These are phyloP conservation scores for Puccinia polysora DNA, from an alignment of 1,284 basidiomycete species.

Conservation along the genomic window DNA sequence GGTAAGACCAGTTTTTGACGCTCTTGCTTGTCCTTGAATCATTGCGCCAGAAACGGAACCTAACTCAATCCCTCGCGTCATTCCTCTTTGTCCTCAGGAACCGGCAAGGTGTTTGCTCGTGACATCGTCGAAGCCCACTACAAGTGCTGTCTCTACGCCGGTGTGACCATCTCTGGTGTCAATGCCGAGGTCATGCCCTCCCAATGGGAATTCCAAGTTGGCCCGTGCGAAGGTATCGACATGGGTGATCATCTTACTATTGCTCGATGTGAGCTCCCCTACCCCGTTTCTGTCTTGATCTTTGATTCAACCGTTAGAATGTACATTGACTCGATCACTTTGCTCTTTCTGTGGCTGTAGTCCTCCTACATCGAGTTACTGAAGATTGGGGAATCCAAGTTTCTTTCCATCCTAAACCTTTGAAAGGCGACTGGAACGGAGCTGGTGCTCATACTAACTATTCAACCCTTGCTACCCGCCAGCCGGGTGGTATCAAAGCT, in stretches of 20 bases:
- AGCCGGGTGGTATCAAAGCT: slow-evolving; percentile 83
- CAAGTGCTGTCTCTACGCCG: slow-evolving; percentile 87
- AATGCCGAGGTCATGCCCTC: slow-evolving; percentile 99
- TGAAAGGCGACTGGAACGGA: slow-evolving; percentile 98
- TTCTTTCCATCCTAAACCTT: slow-evolving; percentile 98
- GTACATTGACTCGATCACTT: too few species aligned
- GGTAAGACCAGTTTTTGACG: slow-evolving; percentile 60
- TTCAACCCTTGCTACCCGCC: slow-evolving; percentile 84
- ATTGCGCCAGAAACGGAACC: too few species aligned
- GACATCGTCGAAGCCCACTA: slow-evolving; percentile 99
- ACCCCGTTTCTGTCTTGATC: slow-evolving; percentile 52
- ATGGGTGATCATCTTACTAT: slow-evolving; percentile 99
- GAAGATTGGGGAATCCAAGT: slow-evolving; percentile 97
- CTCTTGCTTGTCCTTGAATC: slow-evolving; percentile 33
- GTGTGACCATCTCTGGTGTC: slow-evolving; percentile 97
- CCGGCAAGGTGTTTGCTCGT: slow-evolving; percentile 95
- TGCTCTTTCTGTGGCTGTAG: background rate
- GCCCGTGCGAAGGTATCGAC: slow-evolving; percentile 91
- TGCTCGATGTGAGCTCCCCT: slow-evolving; percentile 62
- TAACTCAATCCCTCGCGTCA: slow-evolving; percentile 12
- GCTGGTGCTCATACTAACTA: slow-evolving; percentile 69
- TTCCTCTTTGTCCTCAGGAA: slow-evolving; percentile 59
- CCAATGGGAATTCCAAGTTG: slow-evolving; percentile 96
- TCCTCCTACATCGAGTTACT: slow-evolving; percentile 79
- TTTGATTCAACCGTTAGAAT: too few species aligned